Evolutionary conservation across 2,329 filamentous ascomycete species (phyloP), one percentile per base, ranked within the genome.

Genomic region (Pestalotiopsis sp.): DNA sequence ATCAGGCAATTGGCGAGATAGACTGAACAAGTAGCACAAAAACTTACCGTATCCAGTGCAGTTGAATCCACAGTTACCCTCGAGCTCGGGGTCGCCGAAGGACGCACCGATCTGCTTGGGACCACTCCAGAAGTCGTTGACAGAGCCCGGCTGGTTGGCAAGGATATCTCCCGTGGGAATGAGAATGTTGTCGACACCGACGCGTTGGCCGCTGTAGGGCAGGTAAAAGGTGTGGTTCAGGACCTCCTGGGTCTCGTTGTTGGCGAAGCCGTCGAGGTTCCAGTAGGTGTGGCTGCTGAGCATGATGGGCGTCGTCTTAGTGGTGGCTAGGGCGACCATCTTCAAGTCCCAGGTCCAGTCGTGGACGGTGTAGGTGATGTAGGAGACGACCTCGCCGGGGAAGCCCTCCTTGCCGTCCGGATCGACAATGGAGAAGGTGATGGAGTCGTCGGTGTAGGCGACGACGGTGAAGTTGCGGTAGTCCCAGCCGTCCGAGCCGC

Each of bases 231-330:
- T 91, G 82, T 94, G 91, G 82, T 94, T 92, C 66, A 93, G 84
- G 14, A 87, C 86, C 1, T 82, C 84, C 68, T 84, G 83, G 2
- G 91, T 92, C 77, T 92, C 85, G 68, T 91, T 89, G 81, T 94
- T 93, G 75, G 91, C 86, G 75, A 92, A 95, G 41, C 90, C 93
- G 75, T 95, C 92, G 59, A 95, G 84, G 78, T 95, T 95, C 93
- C 92, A 95, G 85, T 95, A 95, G 7, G 88, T 89, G 83, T 93
- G 85, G 72, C 83, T 86, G 77, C 87, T 92, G 68, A 95, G 85
- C 92, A 95, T 95, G 78, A 95, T 93, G 63, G 93, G 93, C 5
- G 93, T 95, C 82, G 90, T 91, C 81, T 92, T 89, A 38, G 91
- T 93, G 9, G 90, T 90, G 3, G 92, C 84, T 67, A 92, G 79